A percentile compares a stretch with the other conserved stretches of the same genome.
phyloP scores from a whole-genome alignment of 768 basidiomycete species.

The Tulasnella sp. region DNA sequence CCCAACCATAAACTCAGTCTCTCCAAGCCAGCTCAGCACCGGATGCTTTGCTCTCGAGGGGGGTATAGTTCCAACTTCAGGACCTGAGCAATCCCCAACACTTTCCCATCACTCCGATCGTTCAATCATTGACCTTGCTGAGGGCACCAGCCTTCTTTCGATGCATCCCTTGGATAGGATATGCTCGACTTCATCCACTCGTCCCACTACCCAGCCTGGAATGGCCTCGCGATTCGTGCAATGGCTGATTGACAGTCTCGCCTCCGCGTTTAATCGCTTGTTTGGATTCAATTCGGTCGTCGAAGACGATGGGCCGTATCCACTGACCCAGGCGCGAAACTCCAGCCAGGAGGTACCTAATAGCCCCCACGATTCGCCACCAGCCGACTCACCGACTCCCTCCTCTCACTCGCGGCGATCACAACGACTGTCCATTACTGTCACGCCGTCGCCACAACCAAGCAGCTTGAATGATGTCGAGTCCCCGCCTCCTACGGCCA shows the following conservation, averaged over 20 bases:
- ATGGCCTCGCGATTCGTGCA: background rate
- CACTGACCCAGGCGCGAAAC: background rate
- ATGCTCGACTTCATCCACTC: background rate
- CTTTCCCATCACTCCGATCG: background rate
- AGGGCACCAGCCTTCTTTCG: background rate
- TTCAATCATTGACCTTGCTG: background rate
- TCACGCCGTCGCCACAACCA: background rate
- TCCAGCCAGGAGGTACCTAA: background rate
- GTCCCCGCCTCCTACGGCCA: background rate
- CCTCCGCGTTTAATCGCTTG: background rate
- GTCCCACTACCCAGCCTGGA: no score
- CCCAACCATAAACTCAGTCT: background rate
- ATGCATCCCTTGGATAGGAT: background rate
- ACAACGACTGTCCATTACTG: background rate
- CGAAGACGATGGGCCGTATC: background rate
- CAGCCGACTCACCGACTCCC: background rate
- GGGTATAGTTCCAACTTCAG: background rate
- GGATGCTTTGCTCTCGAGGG: background rate
- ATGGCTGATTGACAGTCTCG: background rate
- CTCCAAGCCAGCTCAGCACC: background rate
- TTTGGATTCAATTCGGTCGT: background rate
- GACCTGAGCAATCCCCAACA: background rate
- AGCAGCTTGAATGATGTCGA: background rate
- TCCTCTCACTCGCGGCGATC: background rate
- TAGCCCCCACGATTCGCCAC: background rate